Base-by-base conservation (phyloP, 1,284 basidiomycete species). In the Phellopilus nigrolimitatus region DNA sequence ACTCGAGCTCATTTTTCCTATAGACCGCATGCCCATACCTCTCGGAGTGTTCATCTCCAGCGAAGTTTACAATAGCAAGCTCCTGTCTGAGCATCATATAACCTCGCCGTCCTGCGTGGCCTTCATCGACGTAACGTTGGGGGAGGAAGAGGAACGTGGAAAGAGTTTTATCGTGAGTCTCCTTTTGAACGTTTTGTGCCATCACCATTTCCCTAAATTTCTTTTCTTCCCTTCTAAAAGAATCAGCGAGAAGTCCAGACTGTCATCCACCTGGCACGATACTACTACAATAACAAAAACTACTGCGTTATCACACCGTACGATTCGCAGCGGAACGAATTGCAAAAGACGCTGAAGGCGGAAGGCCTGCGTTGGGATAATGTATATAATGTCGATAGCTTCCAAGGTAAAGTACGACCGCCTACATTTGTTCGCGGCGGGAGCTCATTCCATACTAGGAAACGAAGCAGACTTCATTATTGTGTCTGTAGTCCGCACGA, bases 301-400 rank as follows among this genome's bases (percentile, higher is more conserved):
- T 79, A 73, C 54, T 64, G 68, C 9, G 66, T 81, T 42, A 76
- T 80, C 48, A 80, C 77, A 0, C 78, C 77, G 0, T 81, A 80
- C 54, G 79, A 80, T 59, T 71, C 73, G 1, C 79, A 80, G 62
- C 62, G 78, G n/a, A 68, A 63, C n/a, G 60, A 60, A 0, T 64
- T 80, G 17, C 71, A 77, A 57, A 61, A 57, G n/a, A 60, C 59
- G 5, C 61, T 80, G 30, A 68, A 72, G 49, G 53, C 41, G 0
- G 59, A 60, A 44, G 60, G 63, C 2, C 62, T 80, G 3, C 59
- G 61, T 4, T 76, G 71, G 71, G 58, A 72, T 36, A 59, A 68
- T 34, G 73, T 75, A 6, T 79, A 75, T 63, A 78, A 77, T 61
- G 71, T 79, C 17, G 78, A 80, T 55, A 75, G 74, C 43, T 75